These are phyloP conservation scores for Colletotrichum sp. DNA, from an alignment of 2,329 filamentous ascomycete genomes.

Conservation along the genomic window DNA sequence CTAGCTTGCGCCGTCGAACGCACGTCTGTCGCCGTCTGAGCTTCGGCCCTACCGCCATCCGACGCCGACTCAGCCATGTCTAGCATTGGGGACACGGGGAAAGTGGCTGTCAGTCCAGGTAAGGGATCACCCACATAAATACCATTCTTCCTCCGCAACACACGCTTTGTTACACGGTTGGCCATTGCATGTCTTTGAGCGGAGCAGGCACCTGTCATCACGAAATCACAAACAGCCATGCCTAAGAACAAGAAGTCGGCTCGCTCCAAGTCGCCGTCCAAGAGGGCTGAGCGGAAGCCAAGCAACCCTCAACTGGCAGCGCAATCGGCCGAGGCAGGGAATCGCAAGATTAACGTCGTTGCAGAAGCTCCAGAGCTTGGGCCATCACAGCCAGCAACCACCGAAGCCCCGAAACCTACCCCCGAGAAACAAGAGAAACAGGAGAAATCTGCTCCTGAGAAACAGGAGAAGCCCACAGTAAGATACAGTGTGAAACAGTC, in stretches of 20 bases:
- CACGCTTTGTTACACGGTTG: no score
- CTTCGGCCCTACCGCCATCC: conserved; percentile 7
- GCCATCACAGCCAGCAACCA: background rate
- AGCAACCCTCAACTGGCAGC: conserved; percentile 15
- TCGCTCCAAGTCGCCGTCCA: conserved; percentile 6
- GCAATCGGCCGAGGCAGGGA: conserved; percentile 3
- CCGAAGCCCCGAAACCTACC: background rate
- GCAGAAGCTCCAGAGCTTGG: conserved; percentile 21
- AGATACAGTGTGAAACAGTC: background rate
- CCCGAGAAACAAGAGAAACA: background rate
- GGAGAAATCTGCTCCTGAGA: background rate
- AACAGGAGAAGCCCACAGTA: conserved; percentile 7
- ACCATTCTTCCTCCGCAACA: background rate
- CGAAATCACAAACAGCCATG: background rate
- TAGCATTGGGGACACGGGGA: conserved; percentile 18
- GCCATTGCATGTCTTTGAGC: background rate
- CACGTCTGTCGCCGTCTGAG: conserved; percentile 16
- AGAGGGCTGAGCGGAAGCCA: background rate
- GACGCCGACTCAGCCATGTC: conserved; percentile 17
- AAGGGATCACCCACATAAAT: conserved; percentile 6
- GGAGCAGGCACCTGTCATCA: background rate
- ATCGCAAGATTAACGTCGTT: conserved; percentile 13
- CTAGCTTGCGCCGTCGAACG: conserved; percentile 4
- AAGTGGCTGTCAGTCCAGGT: conserved; percentile 19
- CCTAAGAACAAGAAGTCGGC: conserved; percentile 17